Evolutionary conservation across 1,284 basidiomycete species (phyloP), one percentile per base, ranked within the genome.

Genomic region (Bjerkandera adusta): DNA sequence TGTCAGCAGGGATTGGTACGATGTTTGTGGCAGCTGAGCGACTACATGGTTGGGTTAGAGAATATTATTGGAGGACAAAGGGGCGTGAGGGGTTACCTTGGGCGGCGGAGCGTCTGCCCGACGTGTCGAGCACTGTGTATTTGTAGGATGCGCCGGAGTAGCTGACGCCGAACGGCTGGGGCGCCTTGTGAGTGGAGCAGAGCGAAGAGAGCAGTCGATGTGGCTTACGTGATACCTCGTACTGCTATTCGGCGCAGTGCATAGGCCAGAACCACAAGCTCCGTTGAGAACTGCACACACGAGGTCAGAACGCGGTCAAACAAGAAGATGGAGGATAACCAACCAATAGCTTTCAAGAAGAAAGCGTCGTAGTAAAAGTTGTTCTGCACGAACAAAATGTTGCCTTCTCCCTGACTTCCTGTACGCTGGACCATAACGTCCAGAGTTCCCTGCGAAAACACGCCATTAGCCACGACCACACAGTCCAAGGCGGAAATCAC

Each of bases 341-440:
- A 42, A 93, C 91, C 85, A 42, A 96, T 89, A 1, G 94, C 91
- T 64, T 98, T 98, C 49, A 99, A 76, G 80, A 99, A 99, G 74
- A 99, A 99, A 0, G 97, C 95, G 59, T 99, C 97, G 62, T 95
- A 94, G 63, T 97, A 99, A 61, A 94, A 93, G 68, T 98, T 98
- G 66, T 99, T 99, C 68, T 97, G 93, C 33, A 99, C 73, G 58
- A 99, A 97, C 1, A 84, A 68, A 12, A 94, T 70, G 26, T 76
- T 79, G 3, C 85, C 83, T 43, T 71, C 65, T 2, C 76, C 75
- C 47, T 83, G 81, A 10, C 72, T 68, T 1, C 90, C 91, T 0
- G 84, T 83, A 30, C 95, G 74, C 61, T 97, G 94, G 0, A 99
- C 76, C 65, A 97, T 71, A 32, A 99, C 81, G 65, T 99, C 97